Evolutionary conservation across 129 eudicot species (phyloP), one percentile per base, ranked within the genome.

Genomic region (Saussurea involucrata): DNA sequence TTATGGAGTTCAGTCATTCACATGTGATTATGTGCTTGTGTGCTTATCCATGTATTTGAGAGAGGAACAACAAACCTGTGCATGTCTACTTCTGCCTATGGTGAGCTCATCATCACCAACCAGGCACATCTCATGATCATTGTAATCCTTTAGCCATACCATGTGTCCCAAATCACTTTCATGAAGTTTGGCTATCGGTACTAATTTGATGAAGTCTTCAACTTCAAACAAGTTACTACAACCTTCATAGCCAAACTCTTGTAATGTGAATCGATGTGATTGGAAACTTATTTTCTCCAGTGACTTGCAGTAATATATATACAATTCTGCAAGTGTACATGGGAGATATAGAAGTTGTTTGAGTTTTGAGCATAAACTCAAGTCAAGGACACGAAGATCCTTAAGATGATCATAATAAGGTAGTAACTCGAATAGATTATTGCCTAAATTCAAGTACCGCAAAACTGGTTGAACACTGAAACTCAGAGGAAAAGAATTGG

Each of bases 331-430:
- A 15, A 49, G 60, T 49, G 60, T 49, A 4, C 66, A 36, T 27
- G 80, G 80, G 22, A 76, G 80, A 49, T 42, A 36, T 20, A 44
- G 17, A 58, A 33, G 24, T 28, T 27, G 24, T 63, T 77, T 77
- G 61, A 77, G 74, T 9, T 33, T 32, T 68, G 8, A 17, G 21
- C 80, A 76, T 11, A 8, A 31, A 49, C 44, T 31, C n/a, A 76
- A 66, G 67, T 76, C 63, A 22, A 76, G 80, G 18, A 76, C 73
- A 42, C 73, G 80, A 37, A 76, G 74, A 57, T 8, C 37, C 46
- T 32, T 44, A 20, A 76, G 74, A 66, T 76, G 53, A 46, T 37
- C 57, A 28, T 24, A 65, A 28, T 4, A 6, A 21, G 74, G 80
- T 12, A 76, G 32, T 12, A 3, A 66, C 17, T 66, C n/a, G 13